These are phyloP conservation scores for Tetrahymena borealis DNA, from an alignment of 73 alveolate species.

Conservation along the genomic window DNA sequence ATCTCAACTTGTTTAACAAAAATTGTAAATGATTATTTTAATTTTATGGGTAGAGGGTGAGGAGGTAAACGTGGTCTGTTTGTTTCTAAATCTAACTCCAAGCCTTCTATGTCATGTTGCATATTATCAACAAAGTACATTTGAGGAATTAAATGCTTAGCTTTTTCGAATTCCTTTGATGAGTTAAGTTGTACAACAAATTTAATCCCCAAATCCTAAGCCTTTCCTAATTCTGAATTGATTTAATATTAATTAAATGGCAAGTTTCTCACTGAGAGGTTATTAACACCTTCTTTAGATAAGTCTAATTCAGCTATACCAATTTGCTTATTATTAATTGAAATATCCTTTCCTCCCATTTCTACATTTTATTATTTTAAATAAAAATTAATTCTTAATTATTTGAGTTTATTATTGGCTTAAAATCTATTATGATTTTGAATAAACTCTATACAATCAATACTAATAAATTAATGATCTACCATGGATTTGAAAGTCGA, in stretches of 20 bases:
- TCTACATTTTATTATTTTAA: background rate
- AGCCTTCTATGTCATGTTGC: background rate
- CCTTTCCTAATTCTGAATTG: background rate
- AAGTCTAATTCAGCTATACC: background rate
- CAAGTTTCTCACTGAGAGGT: background rate
- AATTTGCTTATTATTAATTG: background rate
- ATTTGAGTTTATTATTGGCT: background rate
- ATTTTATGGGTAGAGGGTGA: background rate
- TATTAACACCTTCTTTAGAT: background rate
- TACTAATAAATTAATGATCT: background rate
- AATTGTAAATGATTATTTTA: background rate
- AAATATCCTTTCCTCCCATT: background rate
- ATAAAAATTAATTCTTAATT: background rate
- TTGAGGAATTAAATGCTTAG: background rate
- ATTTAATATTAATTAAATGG: background rate
- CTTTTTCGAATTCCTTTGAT: background rate
- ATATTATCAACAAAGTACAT: background rate
- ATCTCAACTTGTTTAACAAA: background rate
- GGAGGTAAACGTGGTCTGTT: background rate
- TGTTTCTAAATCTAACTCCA: background rate
- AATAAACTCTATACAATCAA: background rate
- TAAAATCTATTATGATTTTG: background rate
- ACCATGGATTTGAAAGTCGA: background rate
- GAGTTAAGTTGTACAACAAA: background rate
- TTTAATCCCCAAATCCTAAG: background rate